Evolutionary conservation across 1,139 yeast species (phyloP).

Genomic region (Petasospora rhodanensis): DNA sequence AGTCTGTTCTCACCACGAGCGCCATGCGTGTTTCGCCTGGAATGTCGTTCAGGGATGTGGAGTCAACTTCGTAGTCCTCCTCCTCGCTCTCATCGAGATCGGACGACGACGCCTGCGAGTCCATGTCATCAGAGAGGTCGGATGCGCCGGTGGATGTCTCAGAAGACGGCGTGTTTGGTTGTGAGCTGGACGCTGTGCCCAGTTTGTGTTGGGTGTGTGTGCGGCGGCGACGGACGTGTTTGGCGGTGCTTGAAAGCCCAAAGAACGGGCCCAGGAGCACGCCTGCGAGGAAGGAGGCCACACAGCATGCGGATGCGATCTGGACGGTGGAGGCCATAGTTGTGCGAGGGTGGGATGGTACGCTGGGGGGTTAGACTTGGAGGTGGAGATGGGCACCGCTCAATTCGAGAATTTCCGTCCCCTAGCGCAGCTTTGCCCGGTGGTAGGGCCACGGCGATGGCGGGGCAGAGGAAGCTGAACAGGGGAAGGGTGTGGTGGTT

Average conservation of each 20-base stretch:
- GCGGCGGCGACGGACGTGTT: too few relatives aligned
- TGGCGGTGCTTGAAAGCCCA: too few relatives aligned
- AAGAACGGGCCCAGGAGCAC: too few relatives aligned
- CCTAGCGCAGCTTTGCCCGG: too few relatives aligned
- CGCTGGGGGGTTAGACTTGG: too few relatives aligned
- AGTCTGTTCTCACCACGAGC: constrained; percentile 79
- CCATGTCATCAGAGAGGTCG: constrained; percentile 27
- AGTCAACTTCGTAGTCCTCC: constrained; percentile 52
- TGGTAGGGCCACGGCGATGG: too few relatives aligned
- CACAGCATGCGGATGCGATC: constrained; percentile 20
- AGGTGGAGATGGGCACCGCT: too few relatives aligned
- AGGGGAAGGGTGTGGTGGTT: too few relatives aligned
- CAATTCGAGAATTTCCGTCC: too few relatives aligned
- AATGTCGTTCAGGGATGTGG: constrained; percentile 51
- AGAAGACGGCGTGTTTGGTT: constrained; percentile 24
- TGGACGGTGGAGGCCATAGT: constrained; percentile 19
- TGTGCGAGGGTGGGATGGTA: too few relatives aligned
- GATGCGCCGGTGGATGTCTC: constrained; percentile 21
- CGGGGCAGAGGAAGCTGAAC: too few relatives aligned
- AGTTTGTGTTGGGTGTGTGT: background rate
- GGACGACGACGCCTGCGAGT: constrained; percentile 31
- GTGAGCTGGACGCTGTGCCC: constrained; percentile 2
- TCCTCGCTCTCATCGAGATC: constrained; percentile 39
- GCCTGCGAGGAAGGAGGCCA: constrained; percentile 24
- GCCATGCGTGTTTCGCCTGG: constrained; percentile 88